Evolutionary conservation across 23 red algal species (phyloP).

Genomic region (Rhodosorus marinus): DNA sequence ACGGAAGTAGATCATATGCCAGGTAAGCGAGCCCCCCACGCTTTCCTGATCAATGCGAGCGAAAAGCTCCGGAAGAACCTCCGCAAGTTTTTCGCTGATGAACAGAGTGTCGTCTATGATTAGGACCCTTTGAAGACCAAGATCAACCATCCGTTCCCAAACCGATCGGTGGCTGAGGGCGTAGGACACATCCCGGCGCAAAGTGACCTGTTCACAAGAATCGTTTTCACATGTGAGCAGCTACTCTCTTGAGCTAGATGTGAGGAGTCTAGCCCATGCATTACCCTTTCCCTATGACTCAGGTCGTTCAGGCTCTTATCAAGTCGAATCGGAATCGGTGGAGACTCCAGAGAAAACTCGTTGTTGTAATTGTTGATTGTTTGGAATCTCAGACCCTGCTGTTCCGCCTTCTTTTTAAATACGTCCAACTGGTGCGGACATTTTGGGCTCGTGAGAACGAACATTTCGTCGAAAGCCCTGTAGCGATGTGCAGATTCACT

Average conservation of each 20-base stretch:
- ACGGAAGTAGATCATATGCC: slow-evolving; percentile 60
- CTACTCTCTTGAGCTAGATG: slow-evolving; percentile 6
- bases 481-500: slow-evolving; percentile 1
- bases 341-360: neutral
- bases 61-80: slow-evolving; percentile 9
- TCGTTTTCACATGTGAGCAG: slow-evolving; percentile 2
- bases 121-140: slow-evolving; percentile 11
- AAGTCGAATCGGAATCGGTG: neutral
- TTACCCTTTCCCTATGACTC: neutral
- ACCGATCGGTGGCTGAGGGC: slow-evolving; percentile 14
- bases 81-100: slow-evolving; percentile 14
- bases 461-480: slow-evolving; percentile 24
- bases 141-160: slow-evolving; percentile 6
- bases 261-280: neutral
- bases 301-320: neutral
- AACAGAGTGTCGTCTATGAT: slow-evolving; percentile 32
- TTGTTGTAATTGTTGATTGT: no score
- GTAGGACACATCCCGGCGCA: slow-evolving; percentile 19
- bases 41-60: slow-evolving; percentile 28
- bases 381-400: slow-evolving; percentile 1
- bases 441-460: slow-evolving; percentile 22
- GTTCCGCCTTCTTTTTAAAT: slow-evolving; percentile 6
- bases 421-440: slow-evolving; percentile 16
- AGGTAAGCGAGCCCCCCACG: slow-evolving; percentile 15
- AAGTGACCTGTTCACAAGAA: neutral